Conservation (phyloP, 345 rosid genomes). For the Melaleuca quinquenervia region DNA sequence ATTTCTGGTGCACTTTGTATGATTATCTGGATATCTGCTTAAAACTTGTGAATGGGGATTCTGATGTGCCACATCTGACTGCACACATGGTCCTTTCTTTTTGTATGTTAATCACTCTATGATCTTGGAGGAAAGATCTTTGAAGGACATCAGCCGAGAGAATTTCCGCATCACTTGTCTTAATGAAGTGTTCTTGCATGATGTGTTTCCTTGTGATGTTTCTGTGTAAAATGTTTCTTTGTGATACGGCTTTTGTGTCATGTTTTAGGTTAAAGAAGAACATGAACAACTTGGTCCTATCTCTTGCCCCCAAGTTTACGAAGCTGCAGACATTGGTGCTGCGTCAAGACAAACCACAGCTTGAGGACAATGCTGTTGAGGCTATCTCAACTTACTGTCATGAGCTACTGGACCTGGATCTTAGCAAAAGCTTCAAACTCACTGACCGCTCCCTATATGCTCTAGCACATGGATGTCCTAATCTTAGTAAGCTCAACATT, state of each 20-base stretch:
- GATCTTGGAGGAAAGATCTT: not conserved
- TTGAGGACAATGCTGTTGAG: slow-evolving; percentile 71
- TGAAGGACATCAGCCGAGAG: not conserved
- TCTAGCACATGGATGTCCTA: slow-evolving; percentile 73
- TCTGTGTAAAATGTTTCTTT: not conserved
- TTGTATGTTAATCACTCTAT: not conserved
- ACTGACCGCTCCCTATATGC: slow-evolving; percentile 57
- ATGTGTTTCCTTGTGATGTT: not conserved
- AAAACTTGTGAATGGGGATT: not conserved
- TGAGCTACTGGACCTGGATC: slow-evolving; percentile 82
- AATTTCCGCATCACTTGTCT: not conserved
- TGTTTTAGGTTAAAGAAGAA: slow-evolving; percentile 59
- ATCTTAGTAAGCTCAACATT: slow-evolving; percentile 78
- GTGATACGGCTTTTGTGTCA: not conserved
- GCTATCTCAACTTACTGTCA: slow-evolving; percentile 69
- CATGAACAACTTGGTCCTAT: slow-evolving; percentile 79
- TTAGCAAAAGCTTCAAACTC: slow-evolving; percentile 93
- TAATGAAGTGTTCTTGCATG: not conserved
- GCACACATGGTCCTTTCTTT: not conserved
- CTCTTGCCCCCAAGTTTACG: slow-evolving; percentile 71
- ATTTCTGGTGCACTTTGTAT: not conserved
- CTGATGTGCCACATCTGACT: not conserved
- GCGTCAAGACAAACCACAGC: slow-evolving; percentile 89
- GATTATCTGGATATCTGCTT: not conserved
- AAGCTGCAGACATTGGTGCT: slow-evolving; percentile 60